phyloP scores from a whole-genome alignment of 257 asterid genomes.

The Primulina huaijiensis region DNA sequence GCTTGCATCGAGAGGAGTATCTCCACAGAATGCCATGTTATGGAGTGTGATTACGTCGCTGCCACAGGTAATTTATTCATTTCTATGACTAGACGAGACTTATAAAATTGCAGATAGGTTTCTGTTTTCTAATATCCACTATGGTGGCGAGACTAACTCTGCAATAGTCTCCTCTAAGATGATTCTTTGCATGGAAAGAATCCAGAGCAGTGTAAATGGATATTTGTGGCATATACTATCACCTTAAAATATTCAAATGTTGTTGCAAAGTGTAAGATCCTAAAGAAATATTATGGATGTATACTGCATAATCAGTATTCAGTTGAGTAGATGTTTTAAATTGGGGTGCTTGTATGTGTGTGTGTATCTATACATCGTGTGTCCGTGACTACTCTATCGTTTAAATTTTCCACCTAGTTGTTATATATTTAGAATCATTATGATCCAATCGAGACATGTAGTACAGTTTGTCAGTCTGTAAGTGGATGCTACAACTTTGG shows the following conservation, averaged over 20 bases:
- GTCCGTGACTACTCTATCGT: neutral
- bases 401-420: neutral
- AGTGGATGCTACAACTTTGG: neutral
- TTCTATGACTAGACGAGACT: neutral
- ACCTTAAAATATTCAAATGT: neutral
- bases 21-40: slow-evolving; percentile 93
- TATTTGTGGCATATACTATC: neutral
- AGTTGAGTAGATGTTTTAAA: neutral
- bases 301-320: neutral
- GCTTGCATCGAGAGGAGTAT: slow-evolving; percentile 93
- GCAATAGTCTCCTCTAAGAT: neutral
- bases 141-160: neutral
- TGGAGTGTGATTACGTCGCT: slow-evolving; percentile 96
- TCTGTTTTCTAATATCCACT: neutral
- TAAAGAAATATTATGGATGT: neutral
- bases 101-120: neutral
- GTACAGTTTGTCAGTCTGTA: neutral
- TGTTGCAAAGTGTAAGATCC: neutral
- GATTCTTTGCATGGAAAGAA: neutral
- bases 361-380: too few relatives aligned
- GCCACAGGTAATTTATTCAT: slow-evolving; percentile 63
- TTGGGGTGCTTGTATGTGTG: too few relatives aligned
- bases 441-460: neutral
- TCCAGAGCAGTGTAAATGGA: neutral
- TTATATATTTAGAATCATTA: too few relatives aligned